phyloP scores from a whole-genome alignment of 495 filamentous ascomycete genomes.

The Jackrogersella minutella region DNA sequence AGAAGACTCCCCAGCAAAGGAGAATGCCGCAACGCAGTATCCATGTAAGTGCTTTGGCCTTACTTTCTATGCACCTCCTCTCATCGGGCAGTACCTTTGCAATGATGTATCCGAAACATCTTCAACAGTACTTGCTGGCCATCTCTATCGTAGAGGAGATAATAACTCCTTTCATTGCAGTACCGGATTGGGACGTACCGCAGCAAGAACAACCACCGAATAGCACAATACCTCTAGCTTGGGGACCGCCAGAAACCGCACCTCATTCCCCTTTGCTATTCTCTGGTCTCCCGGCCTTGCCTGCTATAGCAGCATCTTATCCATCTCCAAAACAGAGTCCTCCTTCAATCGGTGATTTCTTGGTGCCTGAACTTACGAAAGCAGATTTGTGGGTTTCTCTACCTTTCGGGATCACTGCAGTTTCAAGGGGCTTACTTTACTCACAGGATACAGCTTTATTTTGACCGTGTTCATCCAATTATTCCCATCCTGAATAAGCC shows the following conservation, averaged over 20 bases:
- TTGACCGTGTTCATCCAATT: constrained; percentile 64
- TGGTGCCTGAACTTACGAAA: constrained; percentile 51
- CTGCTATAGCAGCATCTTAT: constrained; percentile 42
- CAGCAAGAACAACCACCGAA: constrained; percentile 24
- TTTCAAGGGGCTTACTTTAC: constrained; percentile 15
- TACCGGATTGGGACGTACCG: constrained; percentile 29
- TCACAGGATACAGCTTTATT: constrained; percentile 57
- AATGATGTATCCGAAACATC: constrained; percentile 32
- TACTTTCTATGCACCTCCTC: constrained; percentile 26
- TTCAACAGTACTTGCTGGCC: constrained; percentile 27
- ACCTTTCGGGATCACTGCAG: constrained; percentile 42
- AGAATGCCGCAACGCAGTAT: constrained; percentile 22
- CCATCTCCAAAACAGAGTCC: constrained; percentile 37
- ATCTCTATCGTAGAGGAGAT: not conserved
- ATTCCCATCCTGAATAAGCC: constrained; percentile 62
- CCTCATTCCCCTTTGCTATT: constrained; percentile 35
- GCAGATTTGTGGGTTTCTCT: constrained; percentile 52
- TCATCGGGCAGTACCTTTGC: constrained; percentile 26
- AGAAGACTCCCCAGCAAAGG: constrained; percentile 18
- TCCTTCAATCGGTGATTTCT: constrained; percentile 21
- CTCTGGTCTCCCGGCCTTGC: constrained; percentile 36
- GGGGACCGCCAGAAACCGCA: constrained; percentile 19
- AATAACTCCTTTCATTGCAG: constrained; percentile 25
- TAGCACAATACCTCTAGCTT: constrained; percentile 19
- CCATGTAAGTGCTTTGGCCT: constrained; percentile 23